These are phyloP conservation scores for Teunomyces lycoperdinae DNA, from an alignment of 805 yeast genomes.

Conservation along the genomic window DNA sequence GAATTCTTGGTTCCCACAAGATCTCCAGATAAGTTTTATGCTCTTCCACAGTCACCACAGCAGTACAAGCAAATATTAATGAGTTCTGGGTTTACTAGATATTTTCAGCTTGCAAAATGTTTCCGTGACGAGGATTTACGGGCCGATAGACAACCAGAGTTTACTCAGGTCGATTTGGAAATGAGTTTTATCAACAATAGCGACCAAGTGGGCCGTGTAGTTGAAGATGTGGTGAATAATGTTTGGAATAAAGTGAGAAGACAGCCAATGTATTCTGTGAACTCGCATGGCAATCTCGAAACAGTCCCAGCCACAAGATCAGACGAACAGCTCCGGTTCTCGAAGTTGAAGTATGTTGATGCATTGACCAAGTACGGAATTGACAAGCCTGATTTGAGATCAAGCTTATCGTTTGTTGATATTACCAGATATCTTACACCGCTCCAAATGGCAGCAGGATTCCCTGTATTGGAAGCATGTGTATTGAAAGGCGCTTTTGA, in stretches of 20 bases:
- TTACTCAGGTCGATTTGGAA: slow-evolving; percentile 95
- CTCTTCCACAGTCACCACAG: slow-evolving; percentile 96
- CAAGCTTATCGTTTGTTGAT: slow-evolving; percentile 48
- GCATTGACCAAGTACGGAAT: slow-evolving; percentile 79
- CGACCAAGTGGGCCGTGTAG: slow-evolving; percentile 62
- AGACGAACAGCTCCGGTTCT: slow-evolving; percentile 14
- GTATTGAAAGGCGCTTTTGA: slow-evolving; percentile 52
- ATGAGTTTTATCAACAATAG: slow-evolving; percentile 74
- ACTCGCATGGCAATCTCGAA: slow-evolving; percentile 28
- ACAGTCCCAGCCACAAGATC: slow-evolving; percentile 16
- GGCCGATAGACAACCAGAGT: slow-evolving; percentile 95
- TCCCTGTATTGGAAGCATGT: slow-evolving; percentile 73
- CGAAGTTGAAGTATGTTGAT: slow-evolving; percentile 58
- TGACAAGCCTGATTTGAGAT: slow-evolving; percentile 91
- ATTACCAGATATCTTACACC: slow-evolving; percentile 40
- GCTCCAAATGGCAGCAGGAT: slow-evolving; percentile 34
- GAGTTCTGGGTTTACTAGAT: slow-evolving; percentile 87
- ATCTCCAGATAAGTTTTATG: slow-evolving; percentile 60
- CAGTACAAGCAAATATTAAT: slow-evolving; percentile 92
- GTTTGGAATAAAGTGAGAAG: slow-evolving; percentile 54
- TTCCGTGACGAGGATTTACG: slow-evolving; percentile 95
- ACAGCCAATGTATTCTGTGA: slow-evolving; percentile 36
- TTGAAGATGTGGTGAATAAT: slow-evolving; percentile 53
- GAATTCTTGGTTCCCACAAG: slow-evolving; percentile 95
- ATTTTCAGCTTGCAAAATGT: slow-evolving; percentile 90